Conservation (phyloP, 2,329 filamentous ascomycete genomes). For the Didymella sp. region DNA sequence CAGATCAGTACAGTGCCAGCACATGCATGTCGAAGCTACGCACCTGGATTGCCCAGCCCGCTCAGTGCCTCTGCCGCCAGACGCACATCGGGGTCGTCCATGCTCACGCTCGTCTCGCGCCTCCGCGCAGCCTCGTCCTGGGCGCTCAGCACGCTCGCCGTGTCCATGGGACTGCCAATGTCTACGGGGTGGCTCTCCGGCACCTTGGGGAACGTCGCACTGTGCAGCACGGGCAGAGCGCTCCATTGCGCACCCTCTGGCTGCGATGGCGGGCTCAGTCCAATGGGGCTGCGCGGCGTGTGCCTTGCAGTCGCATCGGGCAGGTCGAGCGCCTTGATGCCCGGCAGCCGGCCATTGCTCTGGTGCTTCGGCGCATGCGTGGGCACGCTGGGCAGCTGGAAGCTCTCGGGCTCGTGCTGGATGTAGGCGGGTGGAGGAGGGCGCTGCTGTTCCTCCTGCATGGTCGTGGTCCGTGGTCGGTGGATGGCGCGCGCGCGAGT, state of each 20-base stretch:
- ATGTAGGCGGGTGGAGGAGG: constrained; percentile 55
- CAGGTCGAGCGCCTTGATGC: constrained; percentile 54
- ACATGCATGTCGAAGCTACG: constrained; percentile 19
- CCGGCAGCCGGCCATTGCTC: constrained; percentile 48
- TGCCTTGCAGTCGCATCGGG: constrained; percentile 39
- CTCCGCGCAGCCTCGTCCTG: constrained; percentile 43
- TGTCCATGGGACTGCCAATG: constrained; percentile 54
- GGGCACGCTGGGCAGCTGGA: constrained; percentile 53
- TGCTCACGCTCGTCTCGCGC: constrained; percentile 53
- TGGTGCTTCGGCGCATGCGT: constrained; percentile 42
- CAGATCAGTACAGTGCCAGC: constrained; percentile 20
- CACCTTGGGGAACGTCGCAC: constrained; percentile 41
- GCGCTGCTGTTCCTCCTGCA: constrained; percentile 46
- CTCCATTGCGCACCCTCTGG: neutral
- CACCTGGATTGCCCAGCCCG: constrained; percentile 58
- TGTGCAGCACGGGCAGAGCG: constrained; percentile 30
- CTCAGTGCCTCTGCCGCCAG: constrained; percentile 59
- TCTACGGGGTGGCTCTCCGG: constrained; percentile 43
- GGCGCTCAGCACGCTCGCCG: constrained; percentile 52
- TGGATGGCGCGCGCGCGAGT: no score
- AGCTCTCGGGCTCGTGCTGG: constrained; percentile 51
- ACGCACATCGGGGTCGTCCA: constrained; percentile 58
- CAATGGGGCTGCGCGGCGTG: constrained; percentile 39
- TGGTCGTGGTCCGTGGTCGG: constrained; percentile 15
- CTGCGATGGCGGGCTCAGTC: constrained; percentile 24